A percentile compares a stretch with the other conserved stretches of the same genome.
phyloP scores from a whole-genome alignment of 169 alveolate species.

The Plasmodium coatneyi region DNA sequence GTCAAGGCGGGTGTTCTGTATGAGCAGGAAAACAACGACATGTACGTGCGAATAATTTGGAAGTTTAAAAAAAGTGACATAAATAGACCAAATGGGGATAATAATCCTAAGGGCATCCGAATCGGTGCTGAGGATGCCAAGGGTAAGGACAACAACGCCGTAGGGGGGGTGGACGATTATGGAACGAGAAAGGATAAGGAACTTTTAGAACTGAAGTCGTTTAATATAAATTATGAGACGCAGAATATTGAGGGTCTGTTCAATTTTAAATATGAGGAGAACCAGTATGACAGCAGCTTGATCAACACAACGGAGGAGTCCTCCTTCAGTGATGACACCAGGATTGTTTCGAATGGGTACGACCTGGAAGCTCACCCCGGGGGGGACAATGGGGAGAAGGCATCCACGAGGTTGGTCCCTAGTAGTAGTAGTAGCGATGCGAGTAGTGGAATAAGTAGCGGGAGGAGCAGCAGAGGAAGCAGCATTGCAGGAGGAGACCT shows the following conservation, averaged over 20 bases:
- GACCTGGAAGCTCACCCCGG: not conserved
- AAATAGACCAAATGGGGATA: not conserved
- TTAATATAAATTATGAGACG: slow-evolving; percentile 68
- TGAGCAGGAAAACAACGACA: slow-evolving; percentile 72
- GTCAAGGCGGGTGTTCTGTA: slow-evolving; percentile 55
- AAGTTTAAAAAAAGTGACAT: slow-evolving; percentile 39
- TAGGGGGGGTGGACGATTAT: slow-evolving; percentile 8
- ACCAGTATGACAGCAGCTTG: slow-evolving; percentile 74
- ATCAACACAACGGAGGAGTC: slow-evolving; percentile 42
- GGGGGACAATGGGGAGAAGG: not conserved
- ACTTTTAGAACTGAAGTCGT: slow-evolving; percentile 31
- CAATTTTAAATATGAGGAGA: slow-evolving; percentile 74
- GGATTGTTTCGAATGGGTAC: not conserved
- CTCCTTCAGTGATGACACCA: slow-evolving; percentile 35
- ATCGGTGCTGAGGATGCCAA: not conserved
- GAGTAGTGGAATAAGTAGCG: not conserved
- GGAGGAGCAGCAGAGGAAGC: not conserved
- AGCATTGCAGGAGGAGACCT: not conserved
- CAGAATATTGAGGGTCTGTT: slow-evolving; percentile 73
- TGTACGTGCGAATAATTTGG: slow-evolving; percentile 56
- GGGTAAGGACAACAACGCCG: not conserved
- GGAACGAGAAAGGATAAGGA: not conserved
- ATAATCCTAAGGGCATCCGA: not conserved
- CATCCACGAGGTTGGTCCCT: not conserved
- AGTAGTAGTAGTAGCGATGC: not conserved